Base-by-base conservation (phyloP, 2,329 filamentous ascomycete genomes). In the Monascus ruber region DNA sequence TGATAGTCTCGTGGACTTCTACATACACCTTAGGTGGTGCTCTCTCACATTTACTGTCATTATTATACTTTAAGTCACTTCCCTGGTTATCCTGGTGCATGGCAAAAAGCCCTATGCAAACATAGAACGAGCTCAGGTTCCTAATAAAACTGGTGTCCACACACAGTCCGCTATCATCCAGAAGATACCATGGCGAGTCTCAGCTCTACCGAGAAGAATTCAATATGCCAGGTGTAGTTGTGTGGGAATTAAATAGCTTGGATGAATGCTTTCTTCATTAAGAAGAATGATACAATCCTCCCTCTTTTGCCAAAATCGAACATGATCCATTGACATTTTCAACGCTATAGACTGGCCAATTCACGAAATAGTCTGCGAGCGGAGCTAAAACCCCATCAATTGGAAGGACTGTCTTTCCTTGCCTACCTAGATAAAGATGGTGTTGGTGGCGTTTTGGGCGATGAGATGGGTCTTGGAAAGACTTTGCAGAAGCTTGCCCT, bases 301-400 rank as follows among this genome's bases (percentile, higher is more conserved):
- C 42, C 39, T 7, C 39, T 44, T 5, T 8, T 44, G 6, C 33
- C 39, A 7, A 5, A 34, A 6, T 24, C n/a, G 3, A 38, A 34
- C 7, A 10, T 11, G 0, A 32, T 42, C 24, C 6, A 34, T 28
- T 35, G 27, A 31, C 26, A 34, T 36, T 24, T 32, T 9, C 29
- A 38, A 17, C 17, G 17, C 17, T 36, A 33, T 6, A 33, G 35
- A 11, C 35, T 40, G 17, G 3, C 17, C 17, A 17, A 17, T 17
- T 17, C 17, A 17, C 17, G 17, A 17, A 17, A 17, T 35, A 65
- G 60, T 2, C 63, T 77, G 8, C 68, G 51, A 1, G 73, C 73
- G 1, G 63, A 49, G 0, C 69, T 74, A 55, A 74, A 73, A 47
- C 63, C 68, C 3, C 72, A 74, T 35, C 71, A 73, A 42, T 49